These are phyloP conservation scores for Agrocybe praecox DNA, from an alignment of 768 basidiomycete species.

Conservation along the genomic window DNA sequence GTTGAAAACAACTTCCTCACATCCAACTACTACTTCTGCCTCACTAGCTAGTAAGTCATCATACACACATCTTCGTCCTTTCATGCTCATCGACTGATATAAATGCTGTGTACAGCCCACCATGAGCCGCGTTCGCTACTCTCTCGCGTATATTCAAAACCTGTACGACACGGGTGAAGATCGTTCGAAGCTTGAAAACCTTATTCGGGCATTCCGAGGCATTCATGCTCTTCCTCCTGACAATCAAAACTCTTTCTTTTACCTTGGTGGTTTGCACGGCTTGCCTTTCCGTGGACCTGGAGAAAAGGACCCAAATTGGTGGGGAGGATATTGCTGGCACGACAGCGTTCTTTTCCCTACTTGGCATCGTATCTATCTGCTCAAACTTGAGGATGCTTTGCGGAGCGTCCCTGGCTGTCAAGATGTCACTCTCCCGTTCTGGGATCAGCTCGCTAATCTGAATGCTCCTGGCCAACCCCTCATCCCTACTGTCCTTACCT, in stretches of 20 bases:
- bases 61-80: too few species aligned
- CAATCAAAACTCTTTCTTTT: background rate
- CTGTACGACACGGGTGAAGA: background rate
- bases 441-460: background rate
- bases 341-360: background rate
- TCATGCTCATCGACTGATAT: too few species aligned
- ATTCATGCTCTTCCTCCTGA: background rate
- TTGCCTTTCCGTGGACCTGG: background rate
- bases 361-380: background rate
- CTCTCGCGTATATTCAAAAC: background rate
- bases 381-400: background rate
- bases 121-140: background rate
- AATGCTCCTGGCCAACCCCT: background rate
- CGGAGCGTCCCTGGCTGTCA: background rate
- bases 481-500: background rate
- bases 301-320: background rate
- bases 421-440: background rate
- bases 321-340: conserved; percentile 1
- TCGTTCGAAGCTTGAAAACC: conserved; percentile 1
- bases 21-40: too few species aligned
- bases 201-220: background rate
- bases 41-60: too few species aligned
- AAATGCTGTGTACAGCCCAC: background rate
- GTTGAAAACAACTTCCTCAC: too few species aligned
- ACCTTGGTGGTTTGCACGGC: background rate